These are phyloP conservation scores for Phytophthora multivora DNA, from an alignment of 352 stramenopile species.

Conservation along the genomic window DNA sequence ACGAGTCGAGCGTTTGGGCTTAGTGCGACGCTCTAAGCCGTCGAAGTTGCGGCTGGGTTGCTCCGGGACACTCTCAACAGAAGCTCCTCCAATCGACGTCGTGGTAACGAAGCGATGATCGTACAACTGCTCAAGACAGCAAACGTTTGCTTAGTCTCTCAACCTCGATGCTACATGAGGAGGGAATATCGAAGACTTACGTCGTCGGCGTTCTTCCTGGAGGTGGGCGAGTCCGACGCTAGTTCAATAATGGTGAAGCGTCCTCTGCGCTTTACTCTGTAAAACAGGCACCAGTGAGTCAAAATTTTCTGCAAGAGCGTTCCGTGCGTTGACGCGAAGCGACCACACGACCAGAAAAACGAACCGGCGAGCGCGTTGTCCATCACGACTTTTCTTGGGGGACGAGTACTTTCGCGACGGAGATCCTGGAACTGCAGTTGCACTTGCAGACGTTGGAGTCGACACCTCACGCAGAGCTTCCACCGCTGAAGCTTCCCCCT, in stretches of 20 bases:
- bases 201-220: constrained; percentile 57
- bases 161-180: neutral
- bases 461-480: constrained; percentile 10
- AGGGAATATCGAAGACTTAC: constrained; percentile 21
- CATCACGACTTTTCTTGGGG: constrained; percentile 38
- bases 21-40: constrained; percentile 25
- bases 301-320: constrained; percentile 17
- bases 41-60: constrained; percentile 31
- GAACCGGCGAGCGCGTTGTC: constrained; percentile 37
- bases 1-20: constrained; percentile 37
- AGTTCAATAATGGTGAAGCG: constrained; percentile 89
- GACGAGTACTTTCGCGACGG: constrained; percentile 40
- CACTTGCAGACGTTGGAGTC: constrained; percentile 8
- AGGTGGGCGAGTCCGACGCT: constrained; percentile 61
- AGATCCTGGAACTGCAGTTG: constrained; percentile 19
- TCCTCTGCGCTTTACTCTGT: constrained; percentile 73
- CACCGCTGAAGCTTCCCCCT: constrained; percentile 24
- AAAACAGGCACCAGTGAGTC: constrained; percentile 14
- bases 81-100: constrained; percentile 51
- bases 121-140: constrained; percentile 28
- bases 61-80: constrained; percentile 31
- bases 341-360: constrained; percentile 15
- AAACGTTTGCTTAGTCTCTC: neutral
- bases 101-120: constrained; percentile 55
- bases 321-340: constrained; percentile 22